Evolutionary conservation across 2,329 filamentous ascomycete species (phyloP).

Genomic region (Phyllosticta paracitricarpa): DNA sequence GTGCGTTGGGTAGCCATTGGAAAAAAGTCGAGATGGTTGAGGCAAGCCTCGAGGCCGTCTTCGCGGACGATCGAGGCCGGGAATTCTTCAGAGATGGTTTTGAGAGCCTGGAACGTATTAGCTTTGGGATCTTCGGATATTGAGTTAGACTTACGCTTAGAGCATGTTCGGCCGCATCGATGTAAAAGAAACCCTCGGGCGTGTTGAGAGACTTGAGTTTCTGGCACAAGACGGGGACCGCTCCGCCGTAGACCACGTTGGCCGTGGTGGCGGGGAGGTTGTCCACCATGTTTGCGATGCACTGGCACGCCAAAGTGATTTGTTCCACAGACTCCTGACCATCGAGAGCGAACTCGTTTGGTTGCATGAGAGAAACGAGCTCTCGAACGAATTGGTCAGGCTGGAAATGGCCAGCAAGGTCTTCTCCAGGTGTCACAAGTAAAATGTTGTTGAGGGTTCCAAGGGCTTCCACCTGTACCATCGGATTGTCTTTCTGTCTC

Average conservation of each 20-base stretch:
- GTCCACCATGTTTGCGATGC: conserved; percentile 95
- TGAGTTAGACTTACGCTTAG: conserved; percentile 52
- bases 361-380: conserved; percentile 82
- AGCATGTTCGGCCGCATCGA: conserved; percentile 93
- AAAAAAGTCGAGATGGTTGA: conserved; percentile 96
- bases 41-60: conserved; percentile 87
- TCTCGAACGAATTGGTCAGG: conserved; percentile 95
- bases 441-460: conserved; percentile 90
- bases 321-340: conserved; percentile 90
- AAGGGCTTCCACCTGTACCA: conserved; percentile 80
- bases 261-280: conserved; percentile 84
- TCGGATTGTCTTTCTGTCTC: conserved; percentile 73
- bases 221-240: conserved; percentile 86
- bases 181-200: conserved; percentile 44
- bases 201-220: conserved; percentile 87
- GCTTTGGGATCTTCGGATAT: not conserved
- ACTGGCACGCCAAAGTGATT: conserved; percentile 93
- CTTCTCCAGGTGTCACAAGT: conserved; percentile 92
- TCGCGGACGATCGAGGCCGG: conserved; percentile 91
- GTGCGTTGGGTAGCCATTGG: conserved; percentile 93
- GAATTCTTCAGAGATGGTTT: conserved; percentile 96
- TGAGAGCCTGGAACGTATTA: conserved; percentile 53
- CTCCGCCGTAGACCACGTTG: conserved; percentile 94
- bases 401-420: conserved; percentile 86
- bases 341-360: conserved; percentile 53